Conservation (phyloP, 495 filamentous ascomycete species). For the Penicillium parvum region DNA sequence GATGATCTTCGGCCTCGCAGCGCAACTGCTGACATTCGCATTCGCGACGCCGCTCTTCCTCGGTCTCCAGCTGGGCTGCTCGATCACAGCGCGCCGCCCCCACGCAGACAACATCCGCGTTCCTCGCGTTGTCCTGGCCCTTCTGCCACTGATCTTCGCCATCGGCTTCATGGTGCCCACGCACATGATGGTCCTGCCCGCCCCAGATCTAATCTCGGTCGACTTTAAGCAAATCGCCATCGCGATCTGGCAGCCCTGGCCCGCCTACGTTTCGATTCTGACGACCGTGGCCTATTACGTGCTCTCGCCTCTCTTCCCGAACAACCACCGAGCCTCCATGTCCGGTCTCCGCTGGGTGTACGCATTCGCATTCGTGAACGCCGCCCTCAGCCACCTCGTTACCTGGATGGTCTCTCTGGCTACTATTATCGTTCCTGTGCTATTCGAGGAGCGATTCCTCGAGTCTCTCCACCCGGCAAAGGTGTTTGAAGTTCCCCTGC, state of each 20-base stretch:
- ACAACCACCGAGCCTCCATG: slow-evolving; percentile 32
- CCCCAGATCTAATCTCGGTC: slow-evolving; percentile 37
- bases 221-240: slow-evolving; percentile 54
- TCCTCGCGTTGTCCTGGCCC: slow-evolving; percentile 40
- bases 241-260: slow-evolving; percentile 59
- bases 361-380: slow-evolving; percentile 45
- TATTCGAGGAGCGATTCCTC: slow-evolving; percentile 31
- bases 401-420: slow-evolving; percentile 42
- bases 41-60: slow-evolving; percentile 51
- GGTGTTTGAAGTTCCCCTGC: slow-evolving; percentile 40
- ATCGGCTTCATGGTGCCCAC: slow-evolving; percentile 51
- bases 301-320: slow-evolving; percentile 32
- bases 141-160: slow-evolving; percentile 44
- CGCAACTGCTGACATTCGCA: slow-evolving; percentile 52
- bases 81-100: slow-evolving; percentile 43
- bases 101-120: slow-evolving; percentile 46
- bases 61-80: slow-evolving; percentile 49
- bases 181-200: slow-evolving; percentile 48
- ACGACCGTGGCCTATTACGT: slow-evolving; percentile 27
- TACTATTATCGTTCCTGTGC: slow-evolving; percentile 29
- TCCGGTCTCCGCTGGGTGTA: slow-evolving; percentile 51
- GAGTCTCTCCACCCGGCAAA: slow-evolving; percentile 34
- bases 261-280: slow-evolving; percentile 42
- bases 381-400: slow-evolving; percentile 45
- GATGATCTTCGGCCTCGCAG: slow-evolving; percentile 45